phyloP scores from a whole-genome alignment of 2,329 filamentous ascomycete genomes.

The Aurifilum marmelostoma region DNA sequence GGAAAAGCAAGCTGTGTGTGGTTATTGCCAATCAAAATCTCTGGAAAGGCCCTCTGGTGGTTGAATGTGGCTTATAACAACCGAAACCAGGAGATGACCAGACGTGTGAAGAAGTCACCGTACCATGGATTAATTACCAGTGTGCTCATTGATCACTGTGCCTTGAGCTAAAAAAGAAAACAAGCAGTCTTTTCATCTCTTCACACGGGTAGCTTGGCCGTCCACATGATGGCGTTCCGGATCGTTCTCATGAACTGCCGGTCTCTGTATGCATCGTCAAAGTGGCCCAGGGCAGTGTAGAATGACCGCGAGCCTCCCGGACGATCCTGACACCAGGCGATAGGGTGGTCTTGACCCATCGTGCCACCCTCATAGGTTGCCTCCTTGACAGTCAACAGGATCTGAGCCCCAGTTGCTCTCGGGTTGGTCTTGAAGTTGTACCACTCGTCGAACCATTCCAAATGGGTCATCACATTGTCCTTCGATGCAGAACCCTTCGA shows the following conservation, averaged over 20 bases:
- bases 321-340: conserved; percentile 46
- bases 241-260: conserved; percentile 36
- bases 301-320: conserved; percentile 45
- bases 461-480: conserved; percentile 26
- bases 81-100: too few relatives aligned
- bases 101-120: too few relatives aligned
- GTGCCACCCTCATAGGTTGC: conserved; percentile 40
- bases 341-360: conserved; percentile 43
- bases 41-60: too few relatives aligned
- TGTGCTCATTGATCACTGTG: too few relatives aligned
- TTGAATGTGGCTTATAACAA: too few relatives aligned
- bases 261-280: conserved; percentile 44
- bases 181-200: too few relatives aligned
- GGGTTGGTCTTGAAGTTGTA: conserved; percentile 45
- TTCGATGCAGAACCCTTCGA: too few relatives aligned
- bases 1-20: too few relatives aligned
- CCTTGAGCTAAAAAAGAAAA: too few relatives aligned
- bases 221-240: conserved; percentile 35
- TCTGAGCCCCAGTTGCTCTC: conserved; percentile 34
- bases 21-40: too few relatives aligned
- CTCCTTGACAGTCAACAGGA: conserved; percentile 44
- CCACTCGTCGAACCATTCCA: conserved; percentile 46
- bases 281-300: conserved; percentile 48
- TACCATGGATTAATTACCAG: too few relatives aligned
- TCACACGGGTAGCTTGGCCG: conserved; percentile 26